Conservation (phyloP, 2,329 filamentous ascomycete species). For the Trichoderma polysporum region DNA sequence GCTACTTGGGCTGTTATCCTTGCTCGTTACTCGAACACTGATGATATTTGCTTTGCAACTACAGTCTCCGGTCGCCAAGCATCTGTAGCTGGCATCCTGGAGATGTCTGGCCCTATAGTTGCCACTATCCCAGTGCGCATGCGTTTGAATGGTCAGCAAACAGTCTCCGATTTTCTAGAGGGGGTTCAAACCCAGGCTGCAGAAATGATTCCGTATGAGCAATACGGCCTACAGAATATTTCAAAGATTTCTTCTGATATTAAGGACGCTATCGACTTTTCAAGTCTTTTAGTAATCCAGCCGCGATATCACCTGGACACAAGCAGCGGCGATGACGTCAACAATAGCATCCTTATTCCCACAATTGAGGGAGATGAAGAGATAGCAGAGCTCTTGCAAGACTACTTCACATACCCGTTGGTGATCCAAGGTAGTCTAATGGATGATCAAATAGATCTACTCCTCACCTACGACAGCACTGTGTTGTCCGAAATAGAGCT, state of each 20-base stretch:
- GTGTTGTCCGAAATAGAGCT: not conserved
- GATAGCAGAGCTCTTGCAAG: not conserved
- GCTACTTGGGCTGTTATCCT: slow-evolving; percentile 31
- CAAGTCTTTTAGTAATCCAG: slow-evolving; percentile 4
- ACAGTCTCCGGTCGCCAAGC: slow-evolving; percentile 25
- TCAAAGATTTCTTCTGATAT: not conserved
- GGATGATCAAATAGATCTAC: not conserved
- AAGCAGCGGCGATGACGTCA: not conserved
- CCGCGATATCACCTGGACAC: not conserved
- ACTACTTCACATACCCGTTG: slow-evolving; percentile 14
- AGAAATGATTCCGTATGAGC: slow-evolving; percentile 5
- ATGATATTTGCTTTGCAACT: slow-evolving; percentile 17
- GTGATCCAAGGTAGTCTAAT: not conserved
- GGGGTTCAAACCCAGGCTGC: slow-evolving; percentile 23
- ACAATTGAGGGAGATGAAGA: not conserved
- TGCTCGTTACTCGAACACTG: slow-evolving; percentile 5
- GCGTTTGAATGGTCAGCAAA: slow-evolving; percentile 16
- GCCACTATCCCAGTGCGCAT: slow-evolving; percentile 23
- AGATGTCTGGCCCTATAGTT: slow-evolving; percentile 23
- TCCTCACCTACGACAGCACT: not conserved
- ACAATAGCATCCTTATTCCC: not conserved
- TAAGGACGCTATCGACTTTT: slow-evolving; percentile 6
- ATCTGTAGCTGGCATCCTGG: slow-evolving; percentile 12
- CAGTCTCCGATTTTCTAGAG: slow-evolving; percentile 18
- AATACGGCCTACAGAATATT: slow-evolving; percentile 9